Evolutionary conservation across 805 yeast genomes (phyloP).

Genomic region (Deakozyma indianensis): DNA sequence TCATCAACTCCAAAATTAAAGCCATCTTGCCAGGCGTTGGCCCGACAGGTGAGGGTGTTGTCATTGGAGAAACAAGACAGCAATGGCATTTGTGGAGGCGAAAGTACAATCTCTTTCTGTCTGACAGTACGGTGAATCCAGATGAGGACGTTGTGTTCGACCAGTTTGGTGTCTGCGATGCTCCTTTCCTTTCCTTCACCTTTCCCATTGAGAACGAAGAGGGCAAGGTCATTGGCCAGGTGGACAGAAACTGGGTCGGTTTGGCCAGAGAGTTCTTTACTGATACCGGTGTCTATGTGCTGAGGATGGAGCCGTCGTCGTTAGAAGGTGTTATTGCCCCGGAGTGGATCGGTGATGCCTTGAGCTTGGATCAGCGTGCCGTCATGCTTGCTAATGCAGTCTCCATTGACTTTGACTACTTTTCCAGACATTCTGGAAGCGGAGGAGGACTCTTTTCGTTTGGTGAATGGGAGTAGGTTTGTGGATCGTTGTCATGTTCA

Average conservation of each 20-base stretch:
- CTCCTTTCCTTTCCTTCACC: slow-evolving; percentile 74
- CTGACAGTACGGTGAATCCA: slow-evolving; percentile 7
- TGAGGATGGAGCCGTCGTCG: slow-evolving; percentile 62
- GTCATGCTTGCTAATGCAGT: slow-evolving; percentile 77
- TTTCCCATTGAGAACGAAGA: slow-evolving; percentile 58
- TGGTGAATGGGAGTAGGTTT: not conserved
- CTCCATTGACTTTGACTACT: slow-evolving; percentile 90
- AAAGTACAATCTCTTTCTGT: slow-evolving; percentile 58
- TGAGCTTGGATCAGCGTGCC: slow-evolving; percentile 74
- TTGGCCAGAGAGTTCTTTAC: slow-evolving; percentile 85
- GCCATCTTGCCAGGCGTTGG: slow-evolving; percentile 41
- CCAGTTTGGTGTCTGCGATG: slow-evolving; percentile 80
- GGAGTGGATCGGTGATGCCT: slow-evolving; percentile 28
- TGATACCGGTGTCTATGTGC: slow-evolving; percentile 84
- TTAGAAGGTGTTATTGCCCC: slow-evolving; percentile 47
- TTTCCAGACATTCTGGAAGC: slow-evolving; percentile 74
- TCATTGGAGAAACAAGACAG: slow-evolving; percentile 79
- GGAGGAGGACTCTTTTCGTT: slow-evolving; percentile 15
- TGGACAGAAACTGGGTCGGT: slow-evolving; percentile 92
- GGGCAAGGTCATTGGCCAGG: slow-evolving; percentile 52
- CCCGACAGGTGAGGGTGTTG: slow-evolving; percentile 25
- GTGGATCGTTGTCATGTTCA: too few species aligned
- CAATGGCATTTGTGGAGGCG: slow-evolving; percentile 95
- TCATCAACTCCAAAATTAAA: slow-evolving; percentile 79
- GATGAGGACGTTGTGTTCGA: slow-evolving; percentile 31